These are phyloP conservation scores for Chrysanthemum lavandulifolium DNA, from an alignment of 129 eudicot species.

Conservation along the genomic window DNA sequence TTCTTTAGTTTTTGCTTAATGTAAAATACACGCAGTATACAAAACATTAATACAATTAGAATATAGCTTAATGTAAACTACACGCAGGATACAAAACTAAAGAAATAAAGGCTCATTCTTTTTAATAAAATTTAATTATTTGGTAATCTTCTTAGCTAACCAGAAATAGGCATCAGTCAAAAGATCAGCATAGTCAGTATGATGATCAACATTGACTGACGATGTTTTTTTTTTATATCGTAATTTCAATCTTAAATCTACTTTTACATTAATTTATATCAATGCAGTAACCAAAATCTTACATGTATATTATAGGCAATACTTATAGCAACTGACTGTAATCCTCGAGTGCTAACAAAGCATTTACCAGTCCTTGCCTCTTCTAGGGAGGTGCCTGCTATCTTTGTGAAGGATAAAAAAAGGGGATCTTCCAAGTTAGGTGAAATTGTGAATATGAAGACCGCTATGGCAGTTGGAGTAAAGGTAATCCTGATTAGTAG, in stretches of 20 bases:
- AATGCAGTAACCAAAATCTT: background rate
- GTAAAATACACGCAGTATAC: no score
- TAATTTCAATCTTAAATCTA: background rate
- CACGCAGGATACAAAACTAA: no score
- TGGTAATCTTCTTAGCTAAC: constrained; percentile 1
- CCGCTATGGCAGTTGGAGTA: constrained; percentile 79
- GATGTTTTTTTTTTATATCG: background rate
- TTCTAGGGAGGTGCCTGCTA: constrained; percentile 71
- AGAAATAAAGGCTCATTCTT: background rate
- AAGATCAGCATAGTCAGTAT: background rate
- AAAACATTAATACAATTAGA: no score
- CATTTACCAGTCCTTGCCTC: constrained; percentile 70
- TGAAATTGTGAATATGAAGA: constrained; percentile 65
- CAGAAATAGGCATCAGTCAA: background rate
- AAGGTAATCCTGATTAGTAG: constrained; percentile 37
- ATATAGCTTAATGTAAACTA: no score
- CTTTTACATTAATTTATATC: background rate
- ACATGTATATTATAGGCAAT: constrained; percentile 46
- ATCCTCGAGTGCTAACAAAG: constrained; percentile 70
- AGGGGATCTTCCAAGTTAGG: constrained; percentile 77
- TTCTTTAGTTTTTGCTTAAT: no score
- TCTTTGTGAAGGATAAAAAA: constrained; percentile 58
- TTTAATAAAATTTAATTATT: background rate
- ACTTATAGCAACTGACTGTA: constrained; percentile 76
- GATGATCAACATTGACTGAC: background rate